Percentiles rank a stretch among this genome's conserved stretches.
These are phyloP conservation scores for Gymnopilus dilepis DNA, from an alignment of 768 basidiomycete species.

Conservation along the genomic window DNA sequence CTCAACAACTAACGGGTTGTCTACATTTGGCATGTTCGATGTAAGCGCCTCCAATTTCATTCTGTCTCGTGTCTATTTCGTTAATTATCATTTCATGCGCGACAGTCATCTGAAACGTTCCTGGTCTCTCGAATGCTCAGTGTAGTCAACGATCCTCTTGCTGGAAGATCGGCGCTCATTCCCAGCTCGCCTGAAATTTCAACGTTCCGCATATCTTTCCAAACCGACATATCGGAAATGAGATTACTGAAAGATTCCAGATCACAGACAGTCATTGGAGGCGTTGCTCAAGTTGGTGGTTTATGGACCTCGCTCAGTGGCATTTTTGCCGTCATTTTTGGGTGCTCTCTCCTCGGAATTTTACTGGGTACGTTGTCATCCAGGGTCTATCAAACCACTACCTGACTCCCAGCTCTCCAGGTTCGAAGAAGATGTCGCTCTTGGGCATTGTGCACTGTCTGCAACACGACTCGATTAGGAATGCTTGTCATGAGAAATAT, in stretches of 20 bases:
- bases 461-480: background rate
- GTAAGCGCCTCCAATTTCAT: background rate
- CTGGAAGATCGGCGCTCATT: conserved; percentile 4
- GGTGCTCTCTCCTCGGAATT: conserved; percentile 21
- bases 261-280: conserved; percentile 23
- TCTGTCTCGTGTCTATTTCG: background rate
- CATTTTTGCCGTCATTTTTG: conserved; percentile 27
- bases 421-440: background rate
- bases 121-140: conserved; percentile 12
- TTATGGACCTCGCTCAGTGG: conserved; percentile 30
- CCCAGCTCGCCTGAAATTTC: conserved; percentile 11
- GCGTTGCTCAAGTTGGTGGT: conserved; percentile 30
- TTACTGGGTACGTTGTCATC: conserved; percentile 19
- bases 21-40: background rate
- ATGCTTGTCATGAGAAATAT: background rate
- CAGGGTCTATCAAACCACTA: background rate
- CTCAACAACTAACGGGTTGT: background rate
- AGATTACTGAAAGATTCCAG: conserved; percentile 23
- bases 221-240: conserved; percentile 17
- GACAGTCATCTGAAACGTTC: conserved; percentile 21
- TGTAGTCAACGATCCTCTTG: conserved; percentile 21
- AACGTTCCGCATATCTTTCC: conserved; percentile 20
- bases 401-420: background rate
- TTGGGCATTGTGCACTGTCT: background rate
- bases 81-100: background rate